phyloP scores from a whole-genome alignment of 2,329 filamentous ascomycete species.

The Zopfia rhizophila region DNA sequence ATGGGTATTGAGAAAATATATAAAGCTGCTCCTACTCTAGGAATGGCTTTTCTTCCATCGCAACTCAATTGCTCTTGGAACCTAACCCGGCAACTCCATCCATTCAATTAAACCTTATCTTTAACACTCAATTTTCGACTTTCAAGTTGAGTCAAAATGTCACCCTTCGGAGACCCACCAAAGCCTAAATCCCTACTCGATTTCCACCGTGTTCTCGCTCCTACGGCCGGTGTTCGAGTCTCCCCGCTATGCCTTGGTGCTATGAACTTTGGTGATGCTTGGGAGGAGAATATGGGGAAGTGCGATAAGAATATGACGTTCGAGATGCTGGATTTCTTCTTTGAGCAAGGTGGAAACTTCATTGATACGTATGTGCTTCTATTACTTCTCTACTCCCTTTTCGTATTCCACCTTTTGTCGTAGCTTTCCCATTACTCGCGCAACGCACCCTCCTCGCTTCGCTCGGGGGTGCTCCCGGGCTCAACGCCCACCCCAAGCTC shows the following conservation, averaged over 20 bases:
- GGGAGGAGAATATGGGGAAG: slow-evolving; percentile 55
- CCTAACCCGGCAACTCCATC: no score
- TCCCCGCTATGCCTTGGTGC: slow-evolving; percentile 64
- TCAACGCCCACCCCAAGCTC: no score
- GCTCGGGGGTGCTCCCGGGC: no score
- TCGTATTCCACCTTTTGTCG: neutral
- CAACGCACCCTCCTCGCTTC: no score
- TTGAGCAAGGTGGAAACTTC: slow-evolving; percentile 62
- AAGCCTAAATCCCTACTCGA: slow-evolving; percentile 56
- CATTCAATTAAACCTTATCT: no score
- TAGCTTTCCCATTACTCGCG: no score
- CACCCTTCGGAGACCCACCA: slow-evolving; percentile 37
- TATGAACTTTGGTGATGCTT: slow-evolving; percentile 66
- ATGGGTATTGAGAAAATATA: no score
- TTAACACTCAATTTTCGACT: no score
- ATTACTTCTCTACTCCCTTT: neutral
- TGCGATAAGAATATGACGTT: slow-evolving; percentile 58
- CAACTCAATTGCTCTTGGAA: no score
- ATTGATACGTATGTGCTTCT: slow-evolving; percentile 56
- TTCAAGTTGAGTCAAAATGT: slow-evolving; percentile 26
- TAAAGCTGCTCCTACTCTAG: no score
- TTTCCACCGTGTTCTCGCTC: slow-evolving; percentile 63
- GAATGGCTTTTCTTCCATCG: no score
- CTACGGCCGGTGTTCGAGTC: slow-evolving; percentile 63
- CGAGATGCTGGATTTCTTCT: slow-evolving; percentile 60